Evolutionary conservation across 352 stramenopile genomes (phyloP), one percentile per base, ranked within the genome.

Genomic region (Stramenopiles sp.): DNA sequence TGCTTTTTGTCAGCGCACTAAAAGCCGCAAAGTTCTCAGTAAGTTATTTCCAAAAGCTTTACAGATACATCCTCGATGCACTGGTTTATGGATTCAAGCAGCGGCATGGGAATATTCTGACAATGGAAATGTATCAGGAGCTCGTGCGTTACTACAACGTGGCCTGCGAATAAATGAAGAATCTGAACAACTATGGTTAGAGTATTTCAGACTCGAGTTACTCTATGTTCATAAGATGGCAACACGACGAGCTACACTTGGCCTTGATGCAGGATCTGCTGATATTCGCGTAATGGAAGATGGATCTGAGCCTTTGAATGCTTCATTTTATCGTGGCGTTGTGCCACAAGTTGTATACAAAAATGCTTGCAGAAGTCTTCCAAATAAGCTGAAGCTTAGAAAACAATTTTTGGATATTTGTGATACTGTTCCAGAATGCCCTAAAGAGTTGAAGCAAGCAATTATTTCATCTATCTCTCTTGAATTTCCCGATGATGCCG

Each of bases 41-140:
- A 39, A 39, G 35, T 23, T 39, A 39, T 39, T 39, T 20, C 35
- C 35, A 8, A 39, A 20, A 20, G 35, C 35, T 10, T 39, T 39
- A 20, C 12, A 22, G 35, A 10, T 39, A 20, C 35, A 23, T 23
- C 35, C 35, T 39, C 35, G 20, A 10, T 39, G 35, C 35, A 20
- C n/a, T 10, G 20, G 22, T 10, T 20, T 39, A 17, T 39, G 35
- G 35, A 12, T 39, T 10, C 35, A 39, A 39, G 35, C 35, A 10
- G 35, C 35, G 10, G 12, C 35, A 15, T 39, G 35, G 35, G 35
- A 8, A 18, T 39, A 23, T 20, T 12, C 15, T 20, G 17, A 10
- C 20, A 17, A 39, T 8, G n/a, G 20, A 10, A 39, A 39, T 20
- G 22, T 39, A 12, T 23, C n/a, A 10, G 35, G 17, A 15, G 35